phyloP scores from a whole-genome alignment of 139 green algal species.

The Coccomyxa sp. region DNA sequence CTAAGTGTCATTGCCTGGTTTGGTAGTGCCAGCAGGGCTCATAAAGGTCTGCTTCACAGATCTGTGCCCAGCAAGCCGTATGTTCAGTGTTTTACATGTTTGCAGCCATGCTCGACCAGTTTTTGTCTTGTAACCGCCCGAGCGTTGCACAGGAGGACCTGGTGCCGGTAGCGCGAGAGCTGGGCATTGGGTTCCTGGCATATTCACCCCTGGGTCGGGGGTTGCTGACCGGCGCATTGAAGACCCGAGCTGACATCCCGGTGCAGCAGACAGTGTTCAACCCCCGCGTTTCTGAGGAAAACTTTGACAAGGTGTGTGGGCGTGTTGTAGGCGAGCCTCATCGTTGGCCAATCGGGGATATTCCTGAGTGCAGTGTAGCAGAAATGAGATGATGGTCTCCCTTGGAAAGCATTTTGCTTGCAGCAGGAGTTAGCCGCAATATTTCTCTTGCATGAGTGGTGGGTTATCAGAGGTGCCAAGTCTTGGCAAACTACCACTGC shows the following conservation, averaged over 20 bases:
- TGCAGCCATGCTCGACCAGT: too few species aligned
- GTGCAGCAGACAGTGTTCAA: conserved; percentile 8
- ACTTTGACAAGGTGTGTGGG: conserved; percentile 27
- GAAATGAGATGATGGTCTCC: too few species aligned
- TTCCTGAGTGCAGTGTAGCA: too few species aligned
- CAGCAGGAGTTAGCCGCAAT: neutral
- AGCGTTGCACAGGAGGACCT: conserved; percentile 30
- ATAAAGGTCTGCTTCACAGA: neutral
- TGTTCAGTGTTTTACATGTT: too few species aligned
- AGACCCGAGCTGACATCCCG: conserved; percentile 26
- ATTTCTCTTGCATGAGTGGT: neutral
- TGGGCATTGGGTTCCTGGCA: conserved; percentile 65
- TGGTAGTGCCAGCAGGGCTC: neutral
- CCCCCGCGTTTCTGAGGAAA: conserved; percentile 25
- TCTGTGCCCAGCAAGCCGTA: too few species aligned
- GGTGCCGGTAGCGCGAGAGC: conserved; percentile 53
- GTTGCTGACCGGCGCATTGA: neutral
- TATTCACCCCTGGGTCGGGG: conserved; percentile 45
- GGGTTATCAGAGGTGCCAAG: too few species aligned
- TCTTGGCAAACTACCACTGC: too few species aligned
- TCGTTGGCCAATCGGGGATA: too few species aligned
- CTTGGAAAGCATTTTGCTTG: too few species aligned
- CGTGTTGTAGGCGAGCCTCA: too few species aligned
- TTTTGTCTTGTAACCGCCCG: too few species aligned
- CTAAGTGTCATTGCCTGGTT: neutral